Evolutionary conservation across 306 rosid genomes (phyloP).

Genomic region (Delonix regia): DNA sequence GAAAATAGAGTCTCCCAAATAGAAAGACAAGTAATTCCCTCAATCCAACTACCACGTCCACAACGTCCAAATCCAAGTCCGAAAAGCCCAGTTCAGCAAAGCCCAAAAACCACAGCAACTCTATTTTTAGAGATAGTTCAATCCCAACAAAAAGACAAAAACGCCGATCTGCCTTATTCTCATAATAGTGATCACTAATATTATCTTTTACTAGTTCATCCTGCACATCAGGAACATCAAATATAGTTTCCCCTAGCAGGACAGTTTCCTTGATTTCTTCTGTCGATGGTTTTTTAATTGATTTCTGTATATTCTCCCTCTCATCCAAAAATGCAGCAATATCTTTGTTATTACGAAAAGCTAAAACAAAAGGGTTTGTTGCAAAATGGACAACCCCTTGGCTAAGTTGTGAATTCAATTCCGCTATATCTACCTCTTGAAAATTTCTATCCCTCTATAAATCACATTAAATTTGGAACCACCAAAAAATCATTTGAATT

Average conservation of each 20-base stretch:
- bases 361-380: conserved; percentile 86
- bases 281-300: conserved; percentile 43
- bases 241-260: conserved; percentile 41
- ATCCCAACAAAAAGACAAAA: too few species aligned
- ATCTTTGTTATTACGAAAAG: conserved; percentile 90
- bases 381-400: conserved; percentile 68
- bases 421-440: conserved; percentile 62
- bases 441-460: too few species aligned
- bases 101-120: too few species aligned
- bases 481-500: too few species aligned
- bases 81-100: too few species aligned
- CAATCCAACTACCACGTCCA: too few species aligned
- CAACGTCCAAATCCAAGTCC: too few species aligned
- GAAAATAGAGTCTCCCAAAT: too few species aligned
- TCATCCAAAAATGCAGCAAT: conserved; percentile 81
- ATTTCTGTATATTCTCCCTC: conserved; percentile 60
- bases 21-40: too few species aligned
- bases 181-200: conserved; percentile 42
- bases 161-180: conserved; percentile 37
- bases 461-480: too few species aligned
- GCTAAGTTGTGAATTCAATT: conserved; percentile 41
- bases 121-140: too few species aligned
- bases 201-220: conserved; percentile 46
- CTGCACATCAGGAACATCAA: conserved; percentile 44
- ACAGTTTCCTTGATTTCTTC: conserved; percentile 52